phyloP scores from a whole-genome alignment of 352 stramenopile genomes.

The Phytophthora constricta region DNA sequence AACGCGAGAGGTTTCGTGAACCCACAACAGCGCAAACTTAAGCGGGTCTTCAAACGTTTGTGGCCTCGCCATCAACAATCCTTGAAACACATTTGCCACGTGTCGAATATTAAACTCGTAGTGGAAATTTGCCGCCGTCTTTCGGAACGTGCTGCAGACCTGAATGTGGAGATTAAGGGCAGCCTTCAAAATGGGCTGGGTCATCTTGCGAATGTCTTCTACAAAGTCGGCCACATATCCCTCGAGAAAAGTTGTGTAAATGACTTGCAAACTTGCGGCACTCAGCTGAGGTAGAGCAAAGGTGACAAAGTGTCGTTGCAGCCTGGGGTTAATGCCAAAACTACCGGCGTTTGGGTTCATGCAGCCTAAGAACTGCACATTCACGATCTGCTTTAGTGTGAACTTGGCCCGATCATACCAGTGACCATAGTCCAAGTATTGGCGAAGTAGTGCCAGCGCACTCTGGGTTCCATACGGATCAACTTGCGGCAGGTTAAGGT shows the following conservation, averaged over 20 bases:
- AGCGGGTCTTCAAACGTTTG: slow-evolving; percentile 84
- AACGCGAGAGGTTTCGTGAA: slow-evolving; percentile 96
- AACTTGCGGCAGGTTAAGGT: slow-evolving; percentile 95
- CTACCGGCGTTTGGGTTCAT: slow-evolving; percentile 96
- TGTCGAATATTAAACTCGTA: slow-evolving; percentile 98
- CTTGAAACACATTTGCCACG: slow-evolving; percentile 95
- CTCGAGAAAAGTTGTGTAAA: slow-evolving; percentile 96
- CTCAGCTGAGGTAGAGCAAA: slow-evolving; percentile 93
- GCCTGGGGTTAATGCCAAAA: slow-evolving; percentile 92
- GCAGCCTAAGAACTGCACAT: slow-evolving; percentile 95
- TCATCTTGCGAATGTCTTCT: slow-evolving; percentile 91
- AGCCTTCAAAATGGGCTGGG: slow-evolving; percentile 82
- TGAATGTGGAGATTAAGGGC: slow-evolving; percentile 91
- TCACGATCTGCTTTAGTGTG: slow-evolving; percentile 91
- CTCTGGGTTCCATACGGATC: slow-evolving; percentile 96
- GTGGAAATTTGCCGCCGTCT: slow-evolving; percentile 96
- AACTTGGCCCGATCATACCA: slow-evolving; percentile 96
- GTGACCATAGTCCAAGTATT: slow-evolving; percentile 95
- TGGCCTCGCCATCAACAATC: slow-evolving; percentile 90
- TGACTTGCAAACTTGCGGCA: slow-evolving; percentile 88
- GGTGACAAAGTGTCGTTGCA: slow-evolving; percentile 96
- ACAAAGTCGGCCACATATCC: slow-evolving; percentile 94
- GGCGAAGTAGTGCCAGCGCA: slow-evolving; percentile 92
- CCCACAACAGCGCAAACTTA: slow-evolving; percentile 94
- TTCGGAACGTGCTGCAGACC: slow-evolving; percentile 84